Base-by-base conservation (phyloP, 805 yeast species). In the Lachancea sp. region DNA sequence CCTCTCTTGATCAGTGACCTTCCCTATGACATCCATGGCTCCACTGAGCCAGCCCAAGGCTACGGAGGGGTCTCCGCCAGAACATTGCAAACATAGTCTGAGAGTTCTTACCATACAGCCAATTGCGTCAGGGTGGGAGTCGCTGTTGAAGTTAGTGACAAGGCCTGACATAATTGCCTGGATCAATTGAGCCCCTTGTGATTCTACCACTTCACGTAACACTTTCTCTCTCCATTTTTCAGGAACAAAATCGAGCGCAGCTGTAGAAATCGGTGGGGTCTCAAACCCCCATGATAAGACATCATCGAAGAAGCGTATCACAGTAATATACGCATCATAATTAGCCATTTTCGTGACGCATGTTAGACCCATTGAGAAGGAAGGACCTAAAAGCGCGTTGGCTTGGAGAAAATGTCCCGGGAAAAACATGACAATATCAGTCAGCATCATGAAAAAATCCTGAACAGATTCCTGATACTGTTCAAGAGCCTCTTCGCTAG, bases 241-340 rank as follows among this genome's bases (percentile, higher is more conserved):
- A 10, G 84, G 81, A 36, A 80, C 77, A 17, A 66, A 67, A 17
- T 73, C 77, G n/a, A 62, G 44, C 8, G 62, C 73, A 44, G 76
- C 73, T 34, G 82, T 74, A 7, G 95, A 82, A 16, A 85, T 73
- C 4, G 96, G 96, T 2, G 96, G 89, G 9, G 76, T 70, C 22
- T 75, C 82, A 52, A 82, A 78, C 1, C 95, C 96, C 91, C 95
- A 90, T 6, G 89, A 77, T 18, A 85, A 65, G 30, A 88, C 71
- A 61, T 93, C 99, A 52, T 86, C 82, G 53, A 90, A 65, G 61
- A 78, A 88, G 57, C 87, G 89, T 46, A 90, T 67, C 16, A 82
- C 77, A 2, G 88, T 72, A 34, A 75, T 69, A 47, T 88, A 69
- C 3, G 95, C 82, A 49, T 85, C 93, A 48, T 72, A 73, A 57